These are phyloP conservation scores for Mucor saturninus DNA, from an alignment of 371 early-diverging fungal genomes.

Conservation along the genomic window DNA sequence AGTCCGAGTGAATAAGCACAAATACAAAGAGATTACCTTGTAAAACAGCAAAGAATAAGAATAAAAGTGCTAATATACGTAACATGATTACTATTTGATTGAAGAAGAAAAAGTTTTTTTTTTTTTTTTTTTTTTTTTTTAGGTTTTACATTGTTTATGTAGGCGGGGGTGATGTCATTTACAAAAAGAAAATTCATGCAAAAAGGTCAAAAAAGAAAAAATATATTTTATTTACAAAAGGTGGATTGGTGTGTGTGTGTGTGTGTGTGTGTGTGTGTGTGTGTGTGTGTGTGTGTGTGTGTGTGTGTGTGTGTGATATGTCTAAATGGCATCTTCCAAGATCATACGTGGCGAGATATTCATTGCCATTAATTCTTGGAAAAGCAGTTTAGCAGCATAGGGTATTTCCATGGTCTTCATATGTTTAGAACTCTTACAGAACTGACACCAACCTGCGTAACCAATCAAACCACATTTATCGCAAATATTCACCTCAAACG, in stretches of 20 bases:
- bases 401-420: constrained; percentile 95
- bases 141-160: background rate
- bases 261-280: background rate
- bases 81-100: constrained; percentile 8
- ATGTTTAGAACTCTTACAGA: constrained; percentile 87
- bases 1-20: background rate
- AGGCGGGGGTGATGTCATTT: background rate
- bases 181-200: background rate
- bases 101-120: background rate
- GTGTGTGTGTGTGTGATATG: no score
- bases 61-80: constrained; percentile 1
- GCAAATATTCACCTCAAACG: constrained; percentile 93
- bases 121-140: background rate
- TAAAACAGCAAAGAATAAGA: constrained; percentile 8
- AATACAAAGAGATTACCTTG: constrained; percentile 2
- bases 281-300: background rate
- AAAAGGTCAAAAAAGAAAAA: background rate
- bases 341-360: constrained; percentile 88
- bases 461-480: constrained; percentile 94
- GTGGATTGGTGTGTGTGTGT: background rate
- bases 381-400: constrained; percentile 95
- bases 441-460: constrained; percentile 95
- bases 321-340: constrained; percentile 53
- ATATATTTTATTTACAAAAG: constrained; percentile 13
- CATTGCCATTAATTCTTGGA: constrained; percentile 98